These are phyloP conservation scores for Ophiostoma ips DNA, from an alignment of 2,329 filamentous ascomycete species.

Conservation along the genomic window DNA sequence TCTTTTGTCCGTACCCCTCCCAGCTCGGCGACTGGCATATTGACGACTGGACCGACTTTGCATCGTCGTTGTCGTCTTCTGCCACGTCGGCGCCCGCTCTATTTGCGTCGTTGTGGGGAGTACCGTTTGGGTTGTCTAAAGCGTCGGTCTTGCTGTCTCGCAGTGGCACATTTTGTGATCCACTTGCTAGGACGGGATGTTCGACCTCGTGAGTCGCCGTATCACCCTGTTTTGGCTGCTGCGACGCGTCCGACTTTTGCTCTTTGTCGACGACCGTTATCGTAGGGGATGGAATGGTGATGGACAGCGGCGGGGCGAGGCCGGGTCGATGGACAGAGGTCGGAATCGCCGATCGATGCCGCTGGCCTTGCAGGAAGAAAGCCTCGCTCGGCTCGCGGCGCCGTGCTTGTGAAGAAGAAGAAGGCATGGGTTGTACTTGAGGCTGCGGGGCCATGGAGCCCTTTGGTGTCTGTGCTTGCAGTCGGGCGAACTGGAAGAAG, in stretches of 20 bases:
- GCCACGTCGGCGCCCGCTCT: conserved; percentile 9
- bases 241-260: no score
- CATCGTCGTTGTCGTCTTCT: conserved; percentile 17
- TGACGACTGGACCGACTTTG: conserved; percentile 30
- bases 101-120: conserved; percentile 20
- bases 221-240: no score
- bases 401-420: no score
- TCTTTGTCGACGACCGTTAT: no score
- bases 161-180: conserved; percentile 18
- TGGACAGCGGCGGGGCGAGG: not conserved
- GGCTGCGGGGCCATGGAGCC: not conserved
- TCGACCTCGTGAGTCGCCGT: no score
- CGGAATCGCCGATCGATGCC: not conserved
- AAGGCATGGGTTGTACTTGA: not conserved
- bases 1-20: conserved; percentile 41
- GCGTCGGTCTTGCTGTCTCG: no score
- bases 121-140: no score
- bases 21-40: conserved; percentile 50
- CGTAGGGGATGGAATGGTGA: not conserved
- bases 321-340: not conserved
- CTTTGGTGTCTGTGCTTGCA: not conserved
- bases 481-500: not conserved
- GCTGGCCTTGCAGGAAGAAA: not conserved
- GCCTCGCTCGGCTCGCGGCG: not conserved
- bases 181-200: not conserved